These are phyloP conservation scores for Penicillium parvum DNA, from an alignment of 495 filamentous ascomycete genomes.

Conservation along the genomic window DNA sequence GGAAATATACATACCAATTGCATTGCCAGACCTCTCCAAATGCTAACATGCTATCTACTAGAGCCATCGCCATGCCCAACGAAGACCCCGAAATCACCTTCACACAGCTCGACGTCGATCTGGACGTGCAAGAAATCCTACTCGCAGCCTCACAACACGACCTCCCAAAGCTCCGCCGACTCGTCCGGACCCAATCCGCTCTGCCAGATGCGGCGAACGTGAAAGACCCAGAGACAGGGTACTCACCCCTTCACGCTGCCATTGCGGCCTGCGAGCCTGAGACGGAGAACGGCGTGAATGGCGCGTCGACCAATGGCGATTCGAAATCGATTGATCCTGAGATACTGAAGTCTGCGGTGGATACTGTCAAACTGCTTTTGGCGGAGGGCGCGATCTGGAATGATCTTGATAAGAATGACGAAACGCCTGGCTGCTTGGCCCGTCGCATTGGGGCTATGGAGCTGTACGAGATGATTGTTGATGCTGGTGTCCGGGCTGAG, in stretches of 20 bases:
- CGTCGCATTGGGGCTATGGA: constrained; percentile 62
- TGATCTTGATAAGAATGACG: constrained; percentile 75
- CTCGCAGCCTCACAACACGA: constrained; percentile 83
- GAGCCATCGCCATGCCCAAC: constrained; percentile 20
- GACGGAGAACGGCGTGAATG: constrained; percentile 31
- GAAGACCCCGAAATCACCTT: constrained; percentile 22
- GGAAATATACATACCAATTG: not conserved
- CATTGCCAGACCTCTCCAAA: not conserved
- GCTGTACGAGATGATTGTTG: constrained; percentile 80
- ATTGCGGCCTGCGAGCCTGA: constrained; percentile 74
- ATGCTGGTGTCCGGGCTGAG: constrained; percentile 89
- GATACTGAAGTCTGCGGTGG: constrained; percentile 50
- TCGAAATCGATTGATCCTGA: constrained; percentile 24
- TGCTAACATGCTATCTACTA: not conserved
- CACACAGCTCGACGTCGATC: constrained; percentile 38
- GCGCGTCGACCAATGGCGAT: constrained; percentile 8
- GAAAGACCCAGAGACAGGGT: constrained; percentile 80
- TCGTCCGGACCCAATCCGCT: constrained; percentile 56
- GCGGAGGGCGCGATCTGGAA: constrained; percentile 96
- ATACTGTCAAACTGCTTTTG: constrained; percentile 71
- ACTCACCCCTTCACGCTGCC: constrained; percentile 83
- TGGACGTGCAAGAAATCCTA: constrained; percentile 56
- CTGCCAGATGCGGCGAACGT: constrained; percentile 60
- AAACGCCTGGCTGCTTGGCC: constrained; percentile 91
- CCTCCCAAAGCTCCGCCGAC: constrained; percentile 62